Evolutionary conservation across 2,329 filamentous ascomycete genomes (phyloP).

Genomic region (Epicoccum nigrum): DNA sequence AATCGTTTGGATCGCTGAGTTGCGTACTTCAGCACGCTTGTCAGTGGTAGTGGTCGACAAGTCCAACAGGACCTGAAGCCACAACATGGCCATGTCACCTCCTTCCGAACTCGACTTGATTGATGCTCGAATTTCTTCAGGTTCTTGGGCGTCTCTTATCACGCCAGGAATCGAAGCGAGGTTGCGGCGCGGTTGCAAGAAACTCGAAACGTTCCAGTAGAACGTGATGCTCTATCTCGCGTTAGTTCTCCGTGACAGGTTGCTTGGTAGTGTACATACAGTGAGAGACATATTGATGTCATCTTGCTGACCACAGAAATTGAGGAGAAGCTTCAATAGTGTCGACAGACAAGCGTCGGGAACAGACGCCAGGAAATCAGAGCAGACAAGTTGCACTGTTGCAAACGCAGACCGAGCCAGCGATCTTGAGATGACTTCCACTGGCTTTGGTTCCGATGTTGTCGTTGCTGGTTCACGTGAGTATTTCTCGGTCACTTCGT

Average conservation of each 20-base stretch:
- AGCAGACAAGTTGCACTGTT: conserved; percentile 89
- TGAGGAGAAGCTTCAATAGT: conserved; percentile 86
- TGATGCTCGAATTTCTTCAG: conserved; percentile 62
- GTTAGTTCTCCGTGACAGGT: conserved; percentile 7
- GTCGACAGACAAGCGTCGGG: conserved; percentile 73
- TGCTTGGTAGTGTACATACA: conserved; percentile 55
- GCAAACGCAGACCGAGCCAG: conserved; percentile 87
- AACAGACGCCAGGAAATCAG: conserved; percentile 82
- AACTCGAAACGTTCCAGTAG: conserved; percentile 95
- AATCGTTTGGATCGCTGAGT: conserved; percentile 88
- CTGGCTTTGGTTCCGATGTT: not conserved
- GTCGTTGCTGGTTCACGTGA: not conserved
- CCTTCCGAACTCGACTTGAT: conserved; percentile 65
- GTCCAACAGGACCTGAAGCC: conserved; percentile 76
- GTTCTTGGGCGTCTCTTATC: conserved; percentile 20
- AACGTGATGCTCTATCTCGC: conserved; percentile 79
- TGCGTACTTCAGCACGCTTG: conserved; percentile 75
- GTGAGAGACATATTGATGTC: conserved; percentile 96
- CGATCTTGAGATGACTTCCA: conserved; percentile 65
- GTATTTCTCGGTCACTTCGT: not conserved
- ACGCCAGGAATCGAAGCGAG: conserved; percentile 40
- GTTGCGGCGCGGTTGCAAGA: conserved; percentile 64
- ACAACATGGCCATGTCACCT: conserved; percentile 73
- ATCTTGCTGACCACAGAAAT: conserved; percentile 86
- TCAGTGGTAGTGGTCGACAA: conserved; percentile 75